Percentiles rank a stretch among this genome's conserved stretches.
phyloP scores from a whole-genome alignment of 2,329 filamentous ascomycete species.

The Cladophialophora exuberans region DNA sequence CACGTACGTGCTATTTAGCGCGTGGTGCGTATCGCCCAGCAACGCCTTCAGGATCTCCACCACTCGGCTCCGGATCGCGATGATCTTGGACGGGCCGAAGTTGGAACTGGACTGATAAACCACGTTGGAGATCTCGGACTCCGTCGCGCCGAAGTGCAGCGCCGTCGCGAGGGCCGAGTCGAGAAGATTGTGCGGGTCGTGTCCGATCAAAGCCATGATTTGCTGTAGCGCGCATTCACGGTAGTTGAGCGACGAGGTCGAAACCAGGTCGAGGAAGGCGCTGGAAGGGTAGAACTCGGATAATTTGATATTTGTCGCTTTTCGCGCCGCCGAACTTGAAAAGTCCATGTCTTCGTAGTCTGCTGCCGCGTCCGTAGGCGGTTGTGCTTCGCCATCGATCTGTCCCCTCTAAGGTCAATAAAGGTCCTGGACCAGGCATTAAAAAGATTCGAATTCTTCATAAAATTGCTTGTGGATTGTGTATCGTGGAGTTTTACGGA shows the following conservation, averaged over 20 bases:
- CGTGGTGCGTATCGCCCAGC: neutral
- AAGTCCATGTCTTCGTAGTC: too few relatives aligned
- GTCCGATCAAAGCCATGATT: constrained; percentile 9
- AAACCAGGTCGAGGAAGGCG: constrained; percentile 2
- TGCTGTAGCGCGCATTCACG: constrained; percentile 9
- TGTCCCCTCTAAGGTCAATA: too few relatives aligned
- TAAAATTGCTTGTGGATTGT: too few relatives aligned
- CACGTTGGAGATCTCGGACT: constrained; percentile 14
- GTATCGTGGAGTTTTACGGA: too few relatives aligned
- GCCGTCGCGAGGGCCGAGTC: constrained; percentile 7
- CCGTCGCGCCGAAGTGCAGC: constrained; percentile 7
- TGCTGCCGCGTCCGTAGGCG: too few relatives aligned
- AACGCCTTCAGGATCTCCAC: neutral
- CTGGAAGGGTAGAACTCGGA: neutral
- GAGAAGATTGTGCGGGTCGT: constrained; percentile 1
- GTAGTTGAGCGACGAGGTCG: constrained; percentile 13
- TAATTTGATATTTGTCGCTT: too few relatives aligned
- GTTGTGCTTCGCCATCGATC: too few relatives aligned
- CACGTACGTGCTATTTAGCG: neutral
- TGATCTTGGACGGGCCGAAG: neutral
- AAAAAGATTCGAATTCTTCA: too few relatives aligned
- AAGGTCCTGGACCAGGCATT: too few relatives aligned
- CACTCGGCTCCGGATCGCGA: constrained; percentile 3
- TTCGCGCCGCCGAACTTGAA: too few relatives aligned
- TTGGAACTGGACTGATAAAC: constrained; percentile 6